Evolutionary conservation across 2,329 filamentous ascomycete genomes (phyloP), one percentile per base, ranked within the genome.

Genomic region (Paraphoma sp.): DNA sequence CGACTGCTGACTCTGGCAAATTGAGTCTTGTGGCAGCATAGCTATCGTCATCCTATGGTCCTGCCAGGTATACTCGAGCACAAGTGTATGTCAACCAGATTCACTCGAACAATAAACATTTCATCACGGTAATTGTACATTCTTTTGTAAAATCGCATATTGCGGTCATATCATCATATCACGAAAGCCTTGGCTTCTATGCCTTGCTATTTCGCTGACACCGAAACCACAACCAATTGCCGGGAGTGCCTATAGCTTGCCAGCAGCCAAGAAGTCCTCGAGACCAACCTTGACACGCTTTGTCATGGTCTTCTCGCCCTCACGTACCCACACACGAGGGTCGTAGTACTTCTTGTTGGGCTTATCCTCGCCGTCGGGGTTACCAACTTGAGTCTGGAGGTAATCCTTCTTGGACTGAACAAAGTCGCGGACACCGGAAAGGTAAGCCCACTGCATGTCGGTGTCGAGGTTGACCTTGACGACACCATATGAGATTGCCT

Each of bases 401-500:
- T 98, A 99, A 72, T 97, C 94, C 23, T 56, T 53, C 83, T 96
- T 93, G 87, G 97, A 97, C 79, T 87, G 90, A 74, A 92, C 86
- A 85, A 93, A 99, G 83, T 99, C 94, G 64, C 95, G 91, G 83
- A 98, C 90, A 82, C 95, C 95, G 61, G 83, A 82, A 68, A 95
- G 86, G 86, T 98, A 99, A 57, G 94, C 93, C 72, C 74, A 78
- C 85, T 98, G 94, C 82, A 98, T 87, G 78, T 99, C 95, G 48
- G 95, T 99, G 82, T 99, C 95, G 73, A 99, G 85, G 85, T 99
- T 99, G 82, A 99, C 95, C 89, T 99, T 99, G 84, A 97, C 90
- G 70, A 99, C 94, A 85, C 95, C 95, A 81, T 94, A 90, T 77
- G 61, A 65, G 56, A 73, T 73, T 14, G 70, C 70, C 53, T 73